Conservation (phyloP, 202 grass and related monocot genomes). For the Zizania palustris region DNA sequence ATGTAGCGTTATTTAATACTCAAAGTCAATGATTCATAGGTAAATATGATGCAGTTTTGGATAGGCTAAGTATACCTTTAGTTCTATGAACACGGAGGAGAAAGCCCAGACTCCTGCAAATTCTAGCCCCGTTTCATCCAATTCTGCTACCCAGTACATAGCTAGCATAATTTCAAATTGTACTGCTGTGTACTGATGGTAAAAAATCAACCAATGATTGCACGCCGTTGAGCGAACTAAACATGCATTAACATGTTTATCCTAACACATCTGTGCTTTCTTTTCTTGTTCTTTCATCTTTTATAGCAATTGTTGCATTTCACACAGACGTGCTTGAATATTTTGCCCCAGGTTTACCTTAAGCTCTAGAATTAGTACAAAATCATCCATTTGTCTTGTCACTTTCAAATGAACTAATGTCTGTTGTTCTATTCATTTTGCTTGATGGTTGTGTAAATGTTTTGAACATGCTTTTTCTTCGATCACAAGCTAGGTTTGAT, state of each 20-base stretch:
- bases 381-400: conserved; percentile 15
- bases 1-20: background rate
- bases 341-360: conserved; percentile 16
- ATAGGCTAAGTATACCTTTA: conserved; percentile 20
- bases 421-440: conserved; percentile 12
- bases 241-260: background rate
- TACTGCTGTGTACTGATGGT: conserved; percentile 1
- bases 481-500: background rate
- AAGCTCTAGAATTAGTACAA: conserved; percentile 17
- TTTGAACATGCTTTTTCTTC: conserved; percentile 2
- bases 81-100: background rate
- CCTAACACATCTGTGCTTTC: background rate
- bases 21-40: background rate
- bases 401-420: conserved; percentile 1
- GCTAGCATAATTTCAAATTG: conserved; percentile 25
- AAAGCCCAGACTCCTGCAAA: background rate
- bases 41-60: conserved; percentile 6
- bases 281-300: background rate
- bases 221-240: conserved; percentile 25
- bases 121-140: conserved; percentile 1
- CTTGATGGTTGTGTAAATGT: background rate
- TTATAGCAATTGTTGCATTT: conserved; percentile 12
- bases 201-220: conserved; percentile 15
- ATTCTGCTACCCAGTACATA: conserved; percentile 2
- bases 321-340: conserved; percentile 16